Evolutionary conservation across 148 eudicot genomes (phyloP), one percentile per base, ranked within the genome.

Genomic region (Dianthus caryophyllus): DNA sequence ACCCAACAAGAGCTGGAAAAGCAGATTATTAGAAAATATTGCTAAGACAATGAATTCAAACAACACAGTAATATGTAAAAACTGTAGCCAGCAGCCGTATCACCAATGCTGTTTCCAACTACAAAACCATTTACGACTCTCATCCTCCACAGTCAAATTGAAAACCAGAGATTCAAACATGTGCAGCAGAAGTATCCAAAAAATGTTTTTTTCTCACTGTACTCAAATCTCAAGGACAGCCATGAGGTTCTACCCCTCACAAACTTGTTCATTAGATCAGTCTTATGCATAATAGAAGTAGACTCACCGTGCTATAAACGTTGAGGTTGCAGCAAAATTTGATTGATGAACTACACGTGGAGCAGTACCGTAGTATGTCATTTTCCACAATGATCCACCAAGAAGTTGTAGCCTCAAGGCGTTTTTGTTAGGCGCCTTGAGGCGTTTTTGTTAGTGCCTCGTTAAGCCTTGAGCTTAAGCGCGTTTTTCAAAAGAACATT

Each of bases 231-330:
- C 47, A 22, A 22, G 33, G 14, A 43, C n/a, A 65, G 44, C n/a
- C 18, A 62, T 18, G 48, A 44, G n/a, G 26, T 25, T 13, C 48
- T 17, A 9, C 3, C 48, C 30, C 66, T 62, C 24, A 9, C 29
- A 25, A 24, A 50, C 33, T 2, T 9, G 60, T 52, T 44, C 72
- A 13, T 53, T 5, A 2, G 9, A 46, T 43, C 14, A 64, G 15
- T 11, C 24, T 17, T 54, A 64, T 57, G 17, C 53, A 57, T 27
- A 30, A n/a, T n/a, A n/a, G n/a, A n/a, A 52, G 22, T 33, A 10
- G 57, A 72, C 89, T 84, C 66, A 93, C 98, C 96, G 72, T 71
- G 98, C 98, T 71, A 93, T 93, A 71, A 93, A 93, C n/a, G 91
- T 72, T 4, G 98, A 87, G 43, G 96, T 87, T 18, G 98, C 98